phyloP scores from a whole-genome alignment of 495 filamentous ascomycete species.

The Cudoniella acicularis region DNA sequence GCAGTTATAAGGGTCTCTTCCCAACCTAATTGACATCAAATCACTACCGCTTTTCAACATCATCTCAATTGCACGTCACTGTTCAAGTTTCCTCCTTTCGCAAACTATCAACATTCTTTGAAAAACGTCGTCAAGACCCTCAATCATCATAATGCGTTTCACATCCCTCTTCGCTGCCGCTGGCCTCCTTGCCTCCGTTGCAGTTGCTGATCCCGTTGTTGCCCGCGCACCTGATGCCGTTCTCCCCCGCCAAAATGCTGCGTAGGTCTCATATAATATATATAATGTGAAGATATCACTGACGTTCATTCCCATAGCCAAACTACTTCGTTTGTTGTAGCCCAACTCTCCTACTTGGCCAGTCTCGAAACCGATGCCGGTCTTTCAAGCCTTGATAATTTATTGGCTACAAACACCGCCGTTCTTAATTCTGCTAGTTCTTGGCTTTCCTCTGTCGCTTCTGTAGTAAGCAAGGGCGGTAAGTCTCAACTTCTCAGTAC shows the following conservation, averaged over 20 bases:
- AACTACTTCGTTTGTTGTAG: no score
- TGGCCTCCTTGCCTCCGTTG: neutral
- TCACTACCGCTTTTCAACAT: neutral
- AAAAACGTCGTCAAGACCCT: neutral
- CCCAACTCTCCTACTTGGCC: no score
- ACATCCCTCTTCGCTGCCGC: neutral
- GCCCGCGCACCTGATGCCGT: neutral
- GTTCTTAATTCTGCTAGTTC: no score
- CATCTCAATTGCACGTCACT: neutral
- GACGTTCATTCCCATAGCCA: no score
- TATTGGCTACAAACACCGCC: no score
- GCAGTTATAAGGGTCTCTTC: neutral
- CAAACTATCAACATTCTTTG: neutral
- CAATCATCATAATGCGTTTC: neutral
- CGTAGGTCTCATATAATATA: slow-evolving; percentile 3
- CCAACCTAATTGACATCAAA: neutral
- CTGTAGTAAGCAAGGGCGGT: no score
- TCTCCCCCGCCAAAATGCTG: slow-evolving; percentile 1
- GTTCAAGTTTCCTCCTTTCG: neutral
- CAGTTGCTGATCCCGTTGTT: neutral
- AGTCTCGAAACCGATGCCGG: no score
- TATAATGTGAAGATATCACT: no score
- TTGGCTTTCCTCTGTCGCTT: no score
- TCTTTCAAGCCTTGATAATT: no score
- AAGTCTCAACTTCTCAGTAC: no score